Base-by-base conservation (phyloP, 2,329 filamentous ascomycete genomes). In the Exophiala sp. region DNA sequence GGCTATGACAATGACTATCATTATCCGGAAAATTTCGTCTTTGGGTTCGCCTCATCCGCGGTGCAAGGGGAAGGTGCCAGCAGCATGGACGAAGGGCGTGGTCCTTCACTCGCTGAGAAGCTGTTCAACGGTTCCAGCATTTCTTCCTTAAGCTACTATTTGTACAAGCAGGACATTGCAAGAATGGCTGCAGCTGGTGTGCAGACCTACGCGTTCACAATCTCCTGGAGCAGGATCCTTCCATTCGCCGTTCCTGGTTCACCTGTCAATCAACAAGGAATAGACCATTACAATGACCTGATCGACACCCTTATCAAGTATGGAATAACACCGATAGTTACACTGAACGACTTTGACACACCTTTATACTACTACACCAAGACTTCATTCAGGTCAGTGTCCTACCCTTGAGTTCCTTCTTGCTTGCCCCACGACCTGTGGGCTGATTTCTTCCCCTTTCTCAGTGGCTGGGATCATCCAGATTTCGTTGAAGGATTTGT, bases 231-330 rank as follows among this genome's bases (percentile, higher is more conserved):
- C 1, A 70, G 77, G 0, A 75, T 79, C 46, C 65, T 79, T 10
- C 77, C 77, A 0, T 79, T 79, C 50, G 75, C 72, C 2, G 57
- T 69, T 0, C 68, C 71, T 0, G 69, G 69, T 1, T 73, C 69
- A 7, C 73, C 74, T 0, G 66, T 80, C 52, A 80, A 79, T 49
- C 65, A 75, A 50, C 63, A 71, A 33, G 77, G 69, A 0, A 63
- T 80, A 12, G 65, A 69, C 2, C 77, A 79, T 53, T 79, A 79
- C 54, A 69, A 78, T 33, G 74, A 78, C 51, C 56, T 79, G 9
- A 77, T 79, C 42, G 65, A 75, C 29, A 70, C 68, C 10, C 67
- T 71, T 16, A 61, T 78, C 0, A 65, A 73, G 35, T 68, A 72
- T 5, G 73, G 73, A 3, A 72, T 79, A 52, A 65, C 66, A 40